These are phyloP conservation scores for Fusarium nygamai DNA, from an alignment of 2,329 filamentous ascomycete species.

Conservation along the genomic window DNA sequence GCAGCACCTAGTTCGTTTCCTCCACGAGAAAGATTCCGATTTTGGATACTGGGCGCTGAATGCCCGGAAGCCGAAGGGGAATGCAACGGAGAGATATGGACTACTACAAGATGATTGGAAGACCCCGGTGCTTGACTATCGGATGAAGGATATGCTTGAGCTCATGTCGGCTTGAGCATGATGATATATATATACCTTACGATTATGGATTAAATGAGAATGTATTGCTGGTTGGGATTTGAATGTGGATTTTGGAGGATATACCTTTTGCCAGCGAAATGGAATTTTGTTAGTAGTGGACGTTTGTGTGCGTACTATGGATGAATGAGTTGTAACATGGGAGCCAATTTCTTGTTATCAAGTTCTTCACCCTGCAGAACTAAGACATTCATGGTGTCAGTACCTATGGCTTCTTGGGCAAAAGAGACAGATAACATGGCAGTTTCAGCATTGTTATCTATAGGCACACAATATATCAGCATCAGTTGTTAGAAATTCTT, in stretches of 20 bases:
- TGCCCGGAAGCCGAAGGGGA: slow-evolving; percentile 68
- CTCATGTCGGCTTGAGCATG: slow-evolving; percentile 53
- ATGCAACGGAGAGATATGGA: slow-evolving; percentile 68
- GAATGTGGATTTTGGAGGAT: slow-evolving; percentile 16
- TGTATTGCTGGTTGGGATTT: background rate
- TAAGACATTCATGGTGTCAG: background rate
- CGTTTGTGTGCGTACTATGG: background rate
- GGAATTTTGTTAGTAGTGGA: background rate
- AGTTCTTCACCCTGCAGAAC: background rate
- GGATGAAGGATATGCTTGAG: slow-evolving; percentile 69
- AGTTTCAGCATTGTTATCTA: background rate
- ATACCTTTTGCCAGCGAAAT: slow-evolving; percentile 20
- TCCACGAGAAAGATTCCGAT: slow-evolving; percentile 68
- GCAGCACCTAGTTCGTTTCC: slow-evolving; percentile 68
- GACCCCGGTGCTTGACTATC: slow-evolving; percentile 69
- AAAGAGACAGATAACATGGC: background rate
- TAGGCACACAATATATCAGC: background rate
- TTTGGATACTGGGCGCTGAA: slow-evolving; percentile 79
- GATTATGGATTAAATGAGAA: slow-evolving; percentile 10
- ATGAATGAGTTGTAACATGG: background rate
- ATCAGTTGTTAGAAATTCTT: background rate
- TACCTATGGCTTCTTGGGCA: too few species aligned
- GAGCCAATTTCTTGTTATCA: background rate
- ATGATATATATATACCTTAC: background rate
- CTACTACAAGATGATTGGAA: slow-evolving; percentile 72